Evolutionary conservation across 2,329 filamentous ascomycete species (phyloP), one percentile per base, ranked within the genome.

Genomic region (Tricladium varicosporioides): DNA sequence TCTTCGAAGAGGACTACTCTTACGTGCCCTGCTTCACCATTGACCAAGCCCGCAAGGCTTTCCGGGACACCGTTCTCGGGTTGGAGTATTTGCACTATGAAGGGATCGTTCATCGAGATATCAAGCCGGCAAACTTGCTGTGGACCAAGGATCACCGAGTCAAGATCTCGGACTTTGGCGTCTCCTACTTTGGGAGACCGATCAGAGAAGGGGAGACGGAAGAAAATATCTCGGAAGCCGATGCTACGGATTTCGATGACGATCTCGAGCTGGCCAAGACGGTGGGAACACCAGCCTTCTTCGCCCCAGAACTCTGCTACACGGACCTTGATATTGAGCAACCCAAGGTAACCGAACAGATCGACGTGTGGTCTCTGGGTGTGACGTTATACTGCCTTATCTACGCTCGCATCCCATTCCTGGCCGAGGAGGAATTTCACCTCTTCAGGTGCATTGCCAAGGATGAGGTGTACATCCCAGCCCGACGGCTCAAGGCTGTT

Each of bases 121-220:
- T 93, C 72, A 93, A 92, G 70, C 89, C 89, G 1, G 92, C 93
- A 40, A 97, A 97, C 70, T 80, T 99, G 5, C 79, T 99, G 5
- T 92, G 93, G 78, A 95, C 91, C 51, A 86, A 78, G 65, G 88
- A 92, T 62, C 86, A 92, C 65, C 86, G 88, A 13, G 91, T 97
- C 69, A 99, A 99, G 78, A 99, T 99, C 59, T 97, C 94, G 5
- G 94, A 99, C 70, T 99, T 99, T 76, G 94, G 94, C 32, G 94
- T 99, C 1, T 99, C 94, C 1, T 99, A 97, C 72, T 91, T 99
- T 61, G 94, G 94, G 27, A 86, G 91, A 51, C 91, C 91, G 1
- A 89, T 92, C 57, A 83, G 90, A 42, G 91, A 96, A 48, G 89
- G 89, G 53, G 91, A 95, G 66, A 82, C 85, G 40, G 87, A 91